Evolutionary conservation across 768 basidiomycete species (phyloP), one percentile per base, ranked within the genome.

Genomic region (Daedaleopsis sinensis): DNA sequence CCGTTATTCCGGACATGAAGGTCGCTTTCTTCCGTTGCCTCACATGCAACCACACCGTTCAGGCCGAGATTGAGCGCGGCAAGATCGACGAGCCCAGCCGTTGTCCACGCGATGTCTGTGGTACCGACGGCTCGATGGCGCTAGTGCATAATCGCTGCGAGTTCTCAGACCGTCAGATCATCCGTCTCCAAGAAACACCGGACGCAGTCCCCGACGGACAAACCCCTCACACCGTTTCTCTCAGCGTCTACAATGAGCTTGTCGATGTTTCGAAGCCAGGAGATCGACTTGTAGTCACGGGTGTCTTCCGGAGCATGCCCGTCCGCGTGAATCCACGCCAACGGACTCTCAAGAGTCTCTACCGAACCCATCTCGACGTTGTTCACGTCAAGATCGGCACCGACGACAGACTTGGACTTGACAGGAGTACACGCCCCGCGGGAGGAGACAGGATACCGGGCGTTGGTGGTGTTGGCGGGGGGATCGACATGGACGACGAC

Each of bases 1-100:
- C 96, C 12, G 91, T 99, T 69, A 98, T 98, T 61, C 97, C 97
- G 4, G 97, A 99, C 76, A 98, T 99, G 97, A 96, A 96, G 77
- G 87, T 87, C 65, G 97, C 96, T 21, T 98, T 99, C 80, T 99
- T 99, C 85, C 91, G 96, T 57, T 99, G 97, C 76, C 80, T 93
- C 27, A 91, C 90, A 39, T 99, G 97, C 73, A 90, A 90, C 43
- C 97, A 98, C 74, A 98, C 97, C n/a, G 88, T 94, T 9, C 94
- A 94, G 71, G 92, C 94, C 63, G 95, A 97, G 71, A 97, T 98
- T 52, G 96, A 98, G 74, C 89, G 96, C n/a, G 97, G 96, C 46
- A 93, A 94, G 75, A 98, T 99, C 67, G 87, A 91, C 71, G 96
- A 98, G 74, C 97, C 97, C 3, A 82, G 82, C 16, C 84, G 86